Evolutionary conservation across 306 rosid species (phyloP), one percentile per base, ranked within the genome.

Genomic region (Luffa acutangula): DNA sequence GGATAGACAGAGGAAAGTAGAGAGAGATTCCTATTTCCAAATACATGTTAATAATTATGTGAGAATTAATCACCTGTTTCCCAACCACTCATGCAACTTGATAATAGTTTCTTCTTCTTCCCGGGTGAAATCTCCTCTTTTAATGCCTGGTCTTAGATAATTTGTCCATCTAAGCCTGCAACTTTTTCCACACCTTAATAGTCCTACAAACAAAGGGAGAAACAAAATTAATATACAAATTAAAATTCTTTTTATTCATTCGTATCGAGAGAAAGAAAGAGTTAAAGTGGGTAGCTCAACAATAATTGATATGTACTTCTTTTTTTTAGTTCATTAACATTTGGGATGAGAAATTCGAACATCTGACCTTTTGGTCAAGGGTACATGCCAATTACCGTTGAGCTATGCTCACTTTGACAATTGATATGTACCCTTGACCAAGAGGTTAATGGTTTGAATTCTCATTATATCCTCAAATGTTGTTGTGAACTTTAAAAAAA

Each of bases 141-240:
- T 73, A 13, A 73, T 49, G 59, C 21, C 78, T 46, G 78, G 78
- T 20, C 60, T 73, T 31, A 73, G 78, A 73, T 73, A 73, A 49
- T 73, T 73, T 0, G 12, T 73, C 78, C 78, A 73, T 12, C 78
- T 25, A 6, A 73, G 60, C 6, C 78, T 73, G 21, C 78, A 73
- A 52, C 78, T 73, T 45, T 73, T 73, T 9, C 78, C 78, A 33
- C 78, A 73, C 78, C 78, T 20, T 17, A 46, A 46, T 3, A 73
- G 2, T n/a, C 77, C 77, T 72, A 21, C 12, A 46, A 43, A 20
- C 4, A 71, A 46, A 42, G 2, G 12, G 2, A 37, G 7, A 9
- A 31, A 21, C 17, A 42, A 66, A 33, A 4, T 2, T 31, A 64
- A 37, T 0, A 10, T 9, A 11, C 52, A 48, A 8, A 56, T 53